These are phyloP conservation scores for Aspergillus egyptiacus DNA, from an alignment of 495 filamentous ascomycete species.

Conservation along the genomic window DNA sequence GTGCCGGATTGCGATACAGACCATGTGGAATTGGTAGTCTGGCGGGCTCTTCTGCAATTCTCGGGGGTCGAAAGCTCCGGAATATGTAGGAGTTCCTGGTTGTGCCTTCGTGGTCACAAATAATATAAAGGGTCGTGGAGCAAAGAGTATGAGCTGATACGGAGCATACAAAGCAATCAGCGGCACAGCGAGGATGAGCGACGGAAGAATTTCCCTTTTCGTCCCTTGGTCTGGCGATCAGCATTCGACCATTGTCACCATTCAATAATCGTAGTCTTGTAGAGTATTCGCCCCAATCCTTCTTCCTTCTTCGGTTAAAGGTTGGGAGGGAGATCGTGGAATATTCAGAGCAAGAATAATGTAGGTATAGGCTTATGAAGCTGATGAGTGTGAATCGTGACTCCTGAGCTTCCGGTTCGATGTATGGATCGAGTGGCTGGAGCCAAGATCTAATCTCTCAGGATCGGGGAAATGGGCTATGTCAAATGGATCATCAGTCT, in stretches of 20 bases:
- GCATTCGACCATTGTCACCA: conserved; percentile 2
- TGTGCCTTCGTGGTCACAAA: too few species aligned
- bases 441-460: neutral
- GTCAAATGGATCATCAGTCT: neutral
- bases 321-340: neutral
- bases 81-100: too few species aligned
- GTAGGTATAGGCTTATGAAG: too few species aligned
- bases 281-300: neutral
- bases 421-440: neutral
- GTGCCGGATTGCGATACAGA: neutral
- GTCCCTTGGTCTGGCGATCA: conserved; percentile 3
- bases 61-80: too few species aligned
- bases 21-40: too few species aligned
- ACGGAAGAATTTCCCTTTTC: neutral
- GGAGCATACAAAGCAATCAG: neutral
- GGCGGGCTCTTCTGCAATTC: too few species aligned
- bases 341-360: neutral
- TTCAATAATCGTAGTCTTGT: too few species aligned
- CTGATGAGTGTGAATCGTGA: too few species aligned
- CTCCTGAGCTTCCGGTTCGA: too few species aligned
- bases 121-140: too few species aligned
- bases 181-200: neutral
- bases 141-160: neutral
- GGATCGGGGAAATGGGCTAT: neutral
- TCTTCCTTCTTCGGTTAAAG: neutral